Evolutionary conservation across 768 basidiomycete genomes (phyloP).

Genomic region (Auricularia heimuer): DNA sequence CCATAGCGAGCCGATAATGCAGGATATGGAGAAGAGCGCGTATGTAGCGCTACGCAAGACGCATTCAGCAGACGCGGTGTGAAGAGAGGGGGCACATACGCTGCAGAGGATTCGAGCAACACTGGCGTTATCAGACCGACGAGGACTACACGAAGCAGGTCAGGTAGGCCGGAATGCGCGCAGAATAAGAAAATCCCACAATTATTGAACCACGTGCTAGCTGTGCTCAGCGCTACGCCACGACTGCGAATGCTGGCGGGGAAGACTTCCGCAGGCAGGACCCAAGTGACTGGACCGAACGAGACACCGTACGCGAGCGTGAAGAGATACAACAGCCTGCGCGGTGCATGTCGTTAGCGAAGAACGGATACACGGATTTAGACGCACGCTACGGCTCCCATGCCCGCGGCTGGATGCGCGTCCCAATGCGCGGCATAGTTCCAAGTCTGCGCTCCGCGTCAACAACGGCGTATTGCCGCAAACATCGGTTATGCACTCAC

Average conservation of each 20-base stretch:
- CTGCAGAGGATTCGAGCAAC: conserved; percentile 48
- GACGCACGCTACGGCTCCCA: conserved; percentile 57
- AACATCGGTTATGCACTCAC: conserved; percentile 27
- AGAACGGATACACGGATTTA: background rate
- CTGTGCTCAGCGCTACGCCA: conserved; percentile 75
- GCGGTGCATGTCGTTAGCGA: background rate
- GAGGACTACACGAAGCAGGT: conserved; percentile 37
- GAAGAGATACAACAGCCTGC: conserved; percentile 59
- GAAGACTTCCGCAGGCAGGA: conserved; percentile 77
- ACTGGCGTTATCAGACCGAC: conserved; percentile 67
- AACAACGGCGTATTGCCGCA: background rate
- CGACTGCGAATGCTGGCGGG: conserved; percentile 68
- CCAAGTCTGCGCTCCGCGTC: conserved; percentile 7
- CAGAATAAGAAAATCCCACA: conserved; percentile 31
- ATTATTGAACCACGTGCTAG: conserved; percentile 82
- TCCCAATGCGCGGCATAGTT: conserved; percentile 41
- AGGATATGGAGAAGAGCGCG: conserved; percentile 60
- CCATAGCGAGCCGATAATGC: conserved; percentile 62
- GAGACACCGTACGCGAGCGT: conserved; percentile 70
- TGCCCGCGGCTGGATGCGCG: conserved; percentile 46
- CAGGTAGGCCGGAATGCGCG: background rate
- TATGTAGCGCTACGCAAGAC: background rate
- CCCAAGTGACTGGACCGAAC: conserved; percentile 76
- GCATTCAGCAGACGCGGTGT: conserved; percentile 1
- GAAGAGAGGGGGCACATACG: conserved; percentile 27